These are phyloP conservation scores for Neofusicoccum umdonicola DNA, from an alignment of 2,329 filamentous ascomycete genomes.

Conservation along the genomic window DNA sequence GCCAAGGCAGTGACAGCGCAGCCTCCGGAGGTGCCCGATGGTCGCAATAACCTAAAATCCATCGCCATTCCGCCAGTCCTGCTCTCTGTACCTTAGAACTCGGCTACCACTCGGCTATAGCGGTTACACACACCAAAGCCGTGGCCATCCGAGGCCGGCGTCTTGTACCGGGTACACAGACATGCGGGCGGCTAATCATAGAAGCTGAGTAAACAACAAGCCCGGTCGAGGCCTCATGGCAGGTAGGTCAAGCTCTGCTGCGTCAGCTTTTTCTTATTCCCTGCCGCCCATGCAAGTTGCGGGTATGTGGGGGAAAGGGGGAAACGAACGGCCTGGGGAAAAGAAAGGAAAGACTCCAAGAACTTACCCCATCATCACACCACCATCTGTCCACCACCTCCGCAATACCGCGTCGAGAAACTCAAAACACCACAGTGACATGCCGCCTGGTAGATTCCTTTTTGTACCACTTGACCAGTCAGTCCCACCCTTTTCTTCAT, in stretches of 20 bases:
- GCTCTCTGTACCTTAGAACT: not conserved
- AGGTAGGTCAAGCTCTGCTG: not conserved
- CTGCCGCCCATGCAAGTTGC: not conserved
- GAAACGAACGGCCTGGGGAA: not conserved
- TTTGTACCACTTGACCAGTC: not conserved
- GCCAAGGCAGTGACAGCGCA: not conserved
- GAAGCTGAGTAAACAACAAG: not conserved
- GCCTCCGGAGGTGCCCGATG: not conserved
- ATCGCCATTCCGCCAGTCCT: not conserved
- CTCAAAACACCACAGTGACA: not conserved
- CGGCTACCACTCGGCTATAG: not conserved
- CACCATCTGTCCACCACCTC: not conserved
- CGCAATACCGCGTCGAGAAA: not conserved
- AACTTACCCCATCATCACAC: conserved; percentile 1
- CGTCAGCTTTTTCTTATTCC: not conserved
- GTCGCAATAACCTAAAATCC: conserved; percentile 6
- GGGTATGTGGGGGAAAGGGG: not conserved
- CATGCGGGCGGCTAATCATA: not conserved
- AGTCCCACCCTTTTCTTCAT: not conserved
- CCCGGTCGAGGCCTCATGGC: not conserved
- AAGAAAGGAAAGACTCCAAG: not conserved
- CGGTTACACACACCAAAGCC: not conserved
- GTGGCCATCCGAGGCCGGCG: not conserved
- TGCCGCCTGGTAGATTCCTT: not conserved
- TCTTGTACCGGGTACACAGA: not conserved